Base-by-base conservation (phyloP, 2,329 filamentous ascomycete species). In the Xylariaceae sp. region DNA sequence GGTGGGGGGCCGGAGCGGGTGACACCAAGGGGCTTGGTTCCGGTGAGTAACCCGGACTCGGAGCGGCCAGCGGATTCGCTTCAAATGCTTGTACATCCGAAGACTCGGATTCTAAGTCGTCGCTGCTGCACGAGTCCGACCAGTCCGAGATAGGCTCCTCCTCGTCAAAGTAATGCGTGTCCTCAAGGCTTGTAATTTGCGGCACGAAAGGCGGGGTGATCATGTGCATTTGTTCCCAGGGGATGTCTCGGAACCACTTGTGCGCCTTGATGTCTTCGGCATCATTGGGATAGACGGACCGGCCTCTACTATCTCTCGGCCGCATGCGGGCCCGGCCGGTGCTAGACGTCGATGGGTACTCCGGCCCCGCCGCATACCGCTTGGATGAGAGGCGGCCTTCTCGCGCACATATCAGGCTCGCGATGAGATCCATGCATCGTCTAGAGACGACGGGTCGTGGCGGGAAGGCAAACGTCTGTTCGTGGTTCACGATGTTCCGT, bases 161-260 rank as follows among this genome's bases (percentile, higher is more conserved):
- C 48, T 91, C 86, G 55, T 96, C 89, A 66, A 97, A 97, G 68
- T 96, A 97, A 64, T 87, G 89, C 1, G 91, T 94, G 67, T 91
- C 88, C 50, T 88, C 85, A 60, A 78, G 74, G 32, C 76, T 75
- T 40, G 76, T 76, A 29, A 96, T 84, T 7, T 83, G 79, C 0
- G 92, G 92, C 0, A 95, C 75, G 64, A 95, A 92, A 0, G 91
- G 91, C 0, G 92, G 91, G 6, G 75, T 75, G 53, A 83, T 79
- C 35, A 80, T 72, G 65, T 94, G 87, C 12, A 96, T 71, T 0
- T 80, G 80, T 11, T 87, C 82, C 94, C 90, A 97, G 1, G 83
- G 80, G 12, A 95, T 82, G 48, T 84, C 83, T 54, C 78, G 79
- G 74, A 97, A 97, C 80, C 92, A 97, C 8, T 83, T 81, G 71